Evolutionary conservation across 2,329 filamentous ascomycete species (phyloP).

Genomic region (Chrysoporthe puriensis): DNA sequence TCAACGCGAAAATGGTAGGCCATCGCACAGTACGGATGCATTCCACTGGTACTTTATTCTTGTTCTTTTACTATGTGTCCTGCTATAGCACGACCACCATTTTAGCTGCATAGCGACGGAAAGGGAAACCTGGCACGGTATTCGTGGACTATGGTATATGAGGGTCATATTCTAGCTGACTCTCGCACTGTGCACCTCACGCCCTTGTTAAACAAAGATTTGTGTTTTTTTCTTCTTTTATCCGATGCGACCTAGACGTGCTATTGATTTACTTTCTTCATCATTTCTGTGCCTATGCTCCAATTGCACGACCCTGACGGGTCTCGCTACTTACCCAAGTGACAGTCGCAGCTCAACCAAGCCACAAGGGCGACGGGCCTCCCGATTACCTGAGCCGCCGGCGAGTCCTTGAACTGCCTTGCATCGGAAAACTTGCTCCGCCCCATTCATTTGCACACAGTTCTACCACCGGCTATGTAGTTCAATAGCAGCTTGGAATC

Average conservation of each 20-base stretch:
- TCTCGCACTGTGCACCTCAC: neutral
- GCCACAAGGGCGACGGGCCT: neutral
- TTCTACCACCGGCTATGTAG: neutral
- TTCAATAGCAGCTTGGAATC: neutral
- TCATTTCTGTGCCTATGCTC: neutral
- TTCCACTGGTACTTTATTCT: neutral
- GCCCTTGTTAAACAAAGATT: neutral
- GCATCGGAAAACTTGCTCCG: neutral
- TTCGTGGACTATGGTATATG: neutral
- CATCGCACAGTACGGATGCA: neutral
- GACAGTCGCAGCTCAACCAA: neutral
- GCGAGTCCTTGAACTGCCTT: neutral
- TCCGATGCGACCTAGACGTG: neutral
- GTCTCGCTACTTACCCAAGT: no score
- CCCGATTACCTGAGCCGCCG: no score
- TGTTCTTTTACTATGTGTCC: neutral
- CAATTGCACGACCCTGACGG: neutral
- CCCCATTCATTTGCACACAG: neutral
- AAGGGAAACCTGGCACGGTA: neutral
- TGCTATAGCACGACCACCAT: constrained; percentile 6
- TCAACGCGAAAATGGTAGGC: neutral
- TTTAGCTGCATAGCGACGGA: constrained; percentile 11
- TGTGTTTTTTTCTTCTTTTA: no score
- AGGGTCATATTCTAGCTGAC: constrained; percentile 13
- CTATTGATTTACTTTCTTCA: neutral